These are phyloP conservation scores for Cladophialophora psammophila DNA, from an alignment of 2,329 filamentous ascomycete genomes.

Conservation along the genomic window DNA sequence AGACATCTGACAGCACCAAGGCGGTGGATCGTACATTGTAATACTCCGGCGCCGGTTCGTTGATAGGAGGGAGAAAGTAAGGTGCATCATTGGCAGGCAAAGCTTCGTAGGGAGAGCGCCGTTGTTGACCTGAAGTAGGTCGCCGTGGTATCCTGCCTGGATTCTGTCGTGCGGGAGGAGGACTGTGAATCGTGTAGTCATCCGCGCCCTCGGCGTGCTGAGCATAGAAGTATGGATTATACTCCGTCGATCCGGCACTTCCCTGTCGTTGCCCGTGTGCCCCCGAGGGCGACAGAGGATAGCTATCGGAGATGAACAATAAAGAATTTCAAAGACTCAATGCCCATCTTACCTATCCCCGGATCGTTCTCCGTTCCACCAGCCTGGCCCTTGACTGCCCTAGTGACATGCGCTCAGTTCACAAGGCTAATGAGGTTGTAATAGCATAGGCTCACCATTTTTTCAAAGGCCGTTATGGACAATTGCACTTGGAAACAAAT, in stretches of 20 bases:
- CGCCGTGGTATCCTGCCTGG: not conserved
- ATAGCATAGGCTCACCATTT: not conserved
- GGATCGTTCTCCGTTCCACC: conserved; percentile 7
- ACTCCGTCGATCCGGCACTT: conserved; percentile 11
- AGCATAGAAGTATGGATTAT: conserved; percentile 12
- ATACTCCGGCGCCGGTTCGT: not conserved
- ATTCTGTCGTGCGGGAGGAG: conserved; percentile 11
- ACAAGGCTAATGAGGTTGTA: not conserved
- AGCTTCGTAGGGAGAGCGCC: conserved; percentile 12
- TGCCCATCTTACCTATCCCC: conserved; percentile 7
- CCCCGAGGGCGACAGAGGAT: conserved; percentile 8
- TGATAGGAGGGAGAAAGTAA: conserved; percentile 2
- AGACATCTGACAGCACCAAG: not conserved
- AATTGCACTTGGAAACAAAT: not conserved
- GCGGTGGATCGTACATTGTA: not conserved
- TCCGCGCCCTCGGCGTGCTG: not conserved
- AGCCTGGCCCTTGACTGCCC: conserved; percentile 10
- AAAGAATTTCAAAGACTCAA: not conserved
- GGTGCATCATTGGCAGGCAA: not conserved
- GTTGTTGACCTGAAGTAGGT: not conserved
- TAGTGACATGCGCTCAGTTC: not conserved
- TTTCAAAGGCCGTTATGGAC: not conserved
- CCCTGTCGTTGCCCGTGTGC: not conserved
- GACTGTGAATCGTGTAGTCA: conserved; percentile 7
- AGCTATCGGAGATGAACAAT: conserved; percentile 5